Percentiles rank a stretch among this genome's conserved stretches.
Evolutionary conservation across 495 filamentous ascomycete genomes (phyloP).

Genomic region (Talaromyces adpressus): DNA sequence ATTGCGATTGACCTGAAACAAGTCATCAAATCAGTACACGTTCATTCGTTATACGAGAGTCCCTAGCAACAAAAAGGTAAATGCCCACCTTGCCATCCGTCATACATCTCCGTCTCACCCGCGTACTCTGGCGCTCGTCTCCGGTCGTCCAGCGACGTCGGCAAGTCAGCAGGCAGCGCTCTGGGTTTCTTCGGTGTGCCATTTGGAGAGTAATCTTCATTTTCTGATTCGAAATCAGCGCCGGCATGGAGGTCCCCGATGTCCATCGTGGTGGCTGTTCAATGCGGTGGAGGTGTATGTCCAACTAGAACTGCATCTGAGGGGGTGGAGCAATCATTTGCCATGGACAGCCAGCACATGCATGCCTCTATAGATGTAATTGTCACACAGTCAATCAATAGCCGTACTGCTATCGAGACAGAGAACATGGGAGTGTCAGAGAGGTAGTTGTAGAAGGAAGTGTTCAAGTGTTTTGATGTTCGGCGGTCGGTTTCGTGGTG

Average conservation of each 20-base stretch:
- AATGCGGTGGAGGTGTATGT: constrained; percentile 7
- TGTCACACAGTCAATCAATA: neutral
- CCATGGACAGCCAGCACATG: neutral
- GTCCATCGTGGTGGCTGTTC: constrained; percentile 27
- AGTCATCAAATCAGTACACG: neutral
- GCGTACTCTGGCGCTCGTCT: constrained; percentile 51
- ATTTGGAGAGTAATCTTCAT: constrained; percentile 12
- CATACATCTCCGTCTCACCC: constrained; percentile 90
- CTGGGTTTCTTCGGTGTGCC: constrained; percentile 13
- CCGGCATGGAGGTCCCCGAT: constrained; percentile 28
- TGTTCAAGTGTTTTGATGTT: neutral
- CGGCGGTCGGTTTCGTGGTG: neutral
- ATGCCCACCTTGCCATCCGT: constrained; percentile 89
- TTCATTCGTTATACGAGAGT: neutral
- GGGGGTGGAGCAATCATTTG: neutral
- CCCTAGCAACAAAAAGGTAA: constrained; percentile 12
- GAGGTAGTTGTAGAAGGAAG: neutral
- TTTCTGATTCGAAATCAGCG: constrained; percentile 25
- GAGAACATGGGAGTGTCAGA: neutral
- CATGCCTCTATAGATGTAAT: neutral
- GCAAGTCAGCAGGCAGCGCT: constrained; percentile 76
- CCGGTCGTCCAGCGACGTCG: constrained; percentile 84
- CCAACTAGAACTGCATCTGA: constrained; percentile 6
- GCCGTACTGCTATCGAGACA: neutral
- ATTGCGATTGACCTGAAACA: constrained; percentile 80